Evolutionary conservation across 2,329 filamentous ascomycete genomes (phyloP), one percentile per base, ranked within the genome.

Genomic region (Scytalidium sp.): DNA sequence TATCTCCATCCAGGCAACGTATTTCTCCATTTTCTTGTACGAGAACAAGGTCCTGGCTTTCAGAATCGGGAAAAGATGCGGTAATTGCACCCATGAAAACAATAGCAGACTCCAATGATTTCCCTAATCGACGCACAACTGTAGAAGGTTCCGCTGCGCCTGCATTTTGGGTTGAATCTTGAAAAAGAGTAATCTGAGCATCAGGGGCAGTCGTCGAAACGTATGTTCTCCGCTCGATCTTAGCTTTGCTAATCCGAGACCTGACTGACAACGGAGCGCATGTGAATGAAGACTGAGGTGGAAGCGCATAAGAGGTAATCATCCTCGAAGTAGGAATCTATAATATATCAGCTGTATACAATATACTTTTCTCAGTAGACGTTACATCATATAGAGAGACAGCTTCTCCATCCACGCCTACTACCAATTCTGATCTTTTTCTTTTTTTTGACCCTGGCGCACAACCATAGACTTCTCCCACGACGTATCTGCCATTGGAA

Each of bases 251-350:
- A 23, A 60, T 47, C 54, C 59, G 65, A 42, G 70, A 70, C 57
- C 80, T 75, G 40, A 84, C 64, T 15, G 83, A 86, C 64, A 74
- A 77, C 19, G 82, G 78, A 8, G 82, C 67, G 65, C 83, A 85
- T 47, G 81, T 81, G 63, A 87, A 84, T 46, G 74, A 75, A 47
- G 83, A 78, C 64, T 85, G 81, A 1, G 83, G 84, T 21, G 83
- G 80, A 52, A 87, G 78, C 19, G 83, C 82, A 63, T 86, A 86
- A 2, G 83, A 86, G 6, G 83, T 85, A 58, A 86, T 75, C 53
- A 85, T 70, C 53, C 79, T 75, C 5, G 82, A 79, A 3, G 80
- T 78, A 3, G 81, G 75, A 42, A 85, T 73, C 83, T 87, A 55
- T 50, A 23, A 22, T 41, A 25, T 23, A 41, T 52, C 50, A 59